Base-by-base conservation (phyloP, 345 rosid species). In the Brassica nigra region DNA sequence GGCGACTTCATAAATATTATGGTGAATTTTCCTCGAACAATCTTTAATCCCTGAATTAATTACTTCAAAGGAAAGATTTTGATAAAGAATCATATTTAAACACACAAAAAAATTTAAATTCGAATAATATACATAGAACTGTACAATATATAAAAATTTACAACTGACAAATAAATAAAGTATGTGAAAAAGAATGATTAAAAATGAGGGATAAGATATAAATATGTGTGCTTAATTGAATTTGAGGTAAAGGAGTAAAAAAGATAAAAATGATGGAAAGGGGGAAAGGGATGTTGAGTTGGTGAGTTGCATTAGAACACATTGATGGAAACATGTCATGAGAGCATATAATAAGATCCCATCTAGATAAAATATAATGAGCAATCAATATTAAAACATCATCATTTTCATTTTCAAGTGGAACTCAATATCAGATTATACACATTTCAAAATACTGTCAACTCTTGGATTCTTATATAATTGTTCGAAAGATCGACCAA, bases 211-310 rank as follows among this genome's bases (percentile, higher is more conserved):
- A 71, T 82, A 76, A 73, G 78, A 84, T 85, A 88, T 69, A 80
- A 77, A 75, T 75, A 63, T 37, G 4, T 6, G 6, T 34, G 62
- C 44, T 36, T 62, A 62, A 68, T 28, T 49, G 59, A 80, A 36
- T 11, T 49, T 39, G 2, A 68, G 59, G 8, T 68, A 80, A 80
- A 74, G 75, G 65, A 70, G 76, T 70, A 75, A 75, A 75, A 62
- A 75, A 62, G 68, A 80, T 57, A 84, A 77, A 83, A 87, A 89
- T 91, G 83, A 91, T 90, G 90, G 83, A 85, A 78, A 81, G 79
- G 28, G 52, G 79, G 86, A 81, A 84, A 70, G 78, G 76, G 63
- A 78, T 91, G 91, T 77, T 85, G 71, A 86, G 88, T 81, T 83
- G 88, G 91, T 88, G 84, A 58, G 89, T 85, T 78, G 90, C 89